phyloP scores from a whole-genome alignment of 2,329 filamentous ascomycete species.

The Monilinia polystroma region DNA sequence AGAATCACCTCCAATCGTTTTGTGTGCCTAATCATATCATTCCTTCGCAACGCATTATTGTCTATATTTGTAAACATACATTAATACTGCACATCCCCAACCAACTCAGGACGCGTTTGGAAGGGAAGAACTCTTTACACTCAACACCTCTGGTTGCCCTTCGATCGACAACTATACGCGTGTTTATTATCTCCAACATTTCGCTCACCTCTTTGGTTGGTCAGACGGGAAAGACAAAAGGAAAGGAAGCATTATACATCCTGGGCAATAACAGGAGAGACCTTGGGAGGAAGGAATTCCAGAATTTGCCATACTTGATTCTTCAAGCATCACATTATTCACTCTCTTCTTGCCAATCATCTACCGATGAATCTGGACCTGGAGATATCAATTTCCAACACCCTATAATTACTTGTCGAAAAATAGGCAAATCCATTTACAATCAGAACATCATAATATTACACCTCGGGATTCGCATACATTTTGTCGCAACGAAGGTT shows the following conservation, averaged over 20 bases:
- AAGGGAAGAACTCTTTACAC: not conserved
- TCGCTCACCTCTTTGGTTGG: constrained; percentile 17
- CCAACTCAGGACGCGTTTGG: constrained; percentile 1
- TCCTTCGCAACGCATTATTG: not conserved
- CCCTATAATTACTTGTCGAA: constrained; percentile 8
- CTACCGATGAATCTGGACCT: constrained; percentile 10
- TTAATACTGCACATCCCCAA: not conserved
- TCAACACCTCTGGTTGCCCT: not conserved
- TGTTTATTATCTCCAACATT: constrained; percentile 8
- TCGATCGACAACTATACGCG: constrained; percentile 9
- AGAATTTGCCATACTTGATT: not conserved
- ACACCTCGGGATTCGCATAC: constrained; percentile 4
- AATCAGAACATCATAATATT: constrained; percentile 10
- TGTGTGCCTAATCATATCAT: not conserved
- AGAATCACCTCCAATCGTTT: constrained; percentile 4
- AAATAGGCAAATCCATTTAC: not conserved
- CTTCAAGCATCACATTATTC: constrained; percentile 17
- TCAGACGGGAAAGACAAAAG: not conserved
- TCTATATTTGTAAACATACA: not conserved
- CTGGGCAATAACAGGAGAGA: constrained; percentile 8
- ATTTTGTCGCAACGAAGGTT: constrained; percentile 40
- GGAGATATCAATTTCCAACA: not conserved
- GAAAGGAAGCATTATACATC: constrained; percentile 14
- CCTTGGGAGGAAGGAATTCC: not conserved
- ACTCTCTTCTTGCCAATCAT: not conserved